phyloP scores from a whole-genome alignment of 1,284 basidiomycete genomes.

The Puccinia horiana region DNA sequence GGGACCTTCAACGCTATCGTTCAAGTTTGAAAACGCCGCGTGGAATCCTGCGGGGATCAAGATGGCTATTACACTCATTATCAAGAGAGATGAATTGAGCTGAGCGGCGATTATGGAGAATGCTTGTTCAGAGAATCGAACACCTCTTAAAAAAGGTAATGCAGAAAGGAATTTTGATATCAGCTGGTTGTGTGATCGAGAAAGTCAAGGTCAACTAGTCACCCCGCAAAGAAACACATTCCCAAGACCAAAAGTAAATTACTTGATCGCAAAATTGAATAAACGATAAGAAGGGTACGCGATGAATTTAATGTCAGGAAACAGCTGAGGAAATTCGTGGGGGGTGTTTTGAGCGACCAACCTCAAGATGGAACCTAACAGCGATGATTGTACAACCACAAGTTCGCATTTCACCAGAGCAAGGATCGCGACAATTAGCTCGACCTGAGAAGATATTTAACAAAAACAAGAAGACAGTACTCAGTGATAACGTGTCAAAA shows the following conservation, averaged over 20 bases:
- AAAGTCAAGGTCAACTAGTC: not conserved
- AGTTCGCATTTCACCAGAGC: slow-evolving; percentile 57
- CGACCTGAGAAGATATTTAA: slow-evolving; percentile 59
- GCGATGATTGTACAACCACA: slow-evolving; percentile 56
- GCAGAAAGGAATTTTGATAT: not conserved
- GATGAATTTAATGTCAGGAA: not conserved
- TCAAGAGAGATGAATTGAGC: slow-evolving; percentile 64
- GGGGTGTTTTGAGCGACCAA: slow-evolving; percentile 44
- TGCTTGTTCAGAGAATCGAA: slow-evolving; percentile 70
- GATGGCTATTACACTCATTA: slow-evolving; percentile 66
- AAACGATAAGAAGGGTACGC: slow-evolving; percentile 59
- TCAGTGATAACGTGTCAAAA: too few relatives aligned
- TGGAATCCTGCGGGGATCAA: slow-evolving; percentile 73
- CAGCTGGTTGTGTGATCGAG: not conserved
- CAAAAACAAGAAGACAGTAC: too few relatives aligned
- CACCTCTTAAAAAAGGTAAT: slow-evolving; percentile 64
- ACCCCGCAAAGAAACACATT: slow-evolving; percentile 61
- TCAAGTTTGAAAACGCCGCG: slow-evolving; percentile 59
- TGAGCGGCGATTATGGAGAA: slow-evolving; percentile 76
- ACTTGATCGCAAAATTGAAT: slow-evolving; percentile 56
- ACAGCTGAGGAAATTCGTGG: slow-evolving; percentile 64
- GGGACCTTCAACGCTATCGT: slow-evolving; percentile 51
- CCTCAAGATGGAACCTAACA: slow-evolving; percentile 47
- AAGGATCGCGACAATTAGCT: slow-evolving; percentile 69
- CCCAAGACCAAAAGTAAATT: slow-evolving; percentile 57